Evolutionary conservation across 2,329 filamentous ascomycete species (phyloP).

Genomic region (Sporothrix mexicana): DNA sequence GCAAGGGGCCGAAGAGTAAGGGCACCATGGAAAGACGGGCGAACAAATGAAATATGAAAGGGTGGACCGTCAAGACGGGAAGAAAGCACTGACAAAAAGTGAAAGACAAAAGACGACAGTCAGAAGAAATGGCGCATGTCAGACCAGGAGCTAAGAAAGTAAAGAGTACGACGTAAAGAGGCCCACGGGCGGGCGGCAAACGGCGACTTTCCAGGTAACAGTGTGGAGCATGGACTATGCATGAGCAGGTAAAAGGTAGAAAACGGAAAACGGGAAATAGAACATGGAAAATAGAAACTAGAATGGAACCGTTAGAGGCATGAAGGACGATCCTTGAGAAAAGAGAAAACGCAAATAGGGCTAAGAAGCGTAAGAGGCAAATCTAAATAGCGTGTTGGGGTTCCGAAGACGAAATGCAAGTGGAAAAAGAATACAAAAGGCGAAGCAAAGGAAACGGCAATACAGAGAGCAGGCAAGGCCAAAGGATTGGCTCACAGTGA

Average conservation of each 20-base stretch:
- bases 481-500: constrained; percentile 6
- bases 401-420: background rate
- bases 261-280: too few relatives aligned
- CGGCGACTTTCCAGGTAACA: background rate
- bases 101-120: background rate
- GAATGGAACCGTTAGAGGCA: too few relatives aligned
- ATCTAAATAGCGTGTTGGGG: constrained; percentile 19
- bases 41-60: background rate
- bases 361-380: background rate
- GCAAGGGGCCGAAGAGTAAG: background rate
- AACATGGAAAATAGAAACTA: too few relatives aligned
- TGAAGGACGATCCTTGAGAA: too few relatives aligned
- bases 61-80: background rate
- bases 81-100: background rate
- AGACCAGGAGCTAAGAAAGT: background rate
- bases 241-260: background rate
- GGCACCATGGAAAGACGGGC: background rate
- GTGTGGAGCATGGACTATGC: background rate
- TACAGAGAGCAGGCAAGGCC: background rate
- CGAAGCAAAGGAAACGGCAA: background rate
- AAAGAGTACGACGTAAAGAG: background rate
- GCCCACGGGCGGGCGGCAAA: background rate
- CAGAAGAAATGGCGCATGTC: constrained; percentile 12
- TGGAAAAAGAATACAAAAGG: background rate
- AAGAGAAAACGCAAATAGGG: background rate